phyloP scores from a whole-genome alignment of 2,329 filamentous ascomycete species.

The Neonectria ditissima region DNA sequence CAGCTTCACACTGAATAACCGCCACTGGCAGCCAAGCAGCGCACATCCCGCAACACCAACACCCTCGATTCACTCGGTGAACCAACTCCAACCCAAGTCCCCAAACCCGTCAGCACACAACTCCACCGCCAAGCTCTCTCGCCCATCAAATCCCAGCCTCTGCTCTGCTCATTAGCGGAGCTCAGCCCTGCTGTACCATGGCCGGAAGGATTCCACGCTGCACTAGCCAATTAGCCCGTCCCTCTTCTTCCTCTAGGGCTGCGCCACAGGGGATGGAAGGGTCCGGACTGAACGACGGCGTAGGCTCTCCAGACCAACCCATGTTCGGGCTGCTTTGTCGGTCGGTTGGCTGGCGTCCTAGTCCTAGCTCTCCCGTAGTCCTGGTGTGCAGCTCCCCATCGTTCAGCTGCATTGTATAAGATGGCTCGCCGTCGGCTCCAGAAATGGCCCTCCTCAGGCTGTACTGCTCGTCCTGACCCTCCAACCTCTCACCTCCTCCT shows the following conservation, averaged over 20 bases:
- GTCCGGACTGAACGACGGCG: constrained; percentile 20
- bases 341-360: no score
- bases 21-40: not conserved
- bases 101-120: constrained; percentile 13
- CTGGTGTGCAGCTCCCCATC: not conserved
- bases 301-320: constrained; percentile 3
- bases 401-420: constrained; percentile 33
- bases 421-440: not conserved
- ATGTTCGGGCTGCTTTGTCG: not conserved
- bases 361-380: no score
- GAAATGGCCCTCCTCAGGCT: constrained; percentile 9
- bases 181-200: constrained; percentile 23
- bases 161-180: constrained; percentile 6
- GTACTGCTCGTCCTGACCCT: constrained; percentile 9
- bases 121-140: not conserved
- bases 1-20: no score
- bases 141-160: not conserved
- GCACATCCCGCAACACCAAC: not conserved
- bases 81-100: not conserved
- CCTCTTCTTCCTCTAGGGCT: constrained; percentile 15
- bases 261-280: constrained; percentile 30
- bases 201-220: not conserved
- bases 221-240: not conserved
- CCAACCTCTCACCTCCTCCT: not conserved
- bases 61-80: not conserved